Evolutionary conservation across 148 eudicot genomes (phyloP).

Genomic region (Vaccinium myrtillus): DNA sequence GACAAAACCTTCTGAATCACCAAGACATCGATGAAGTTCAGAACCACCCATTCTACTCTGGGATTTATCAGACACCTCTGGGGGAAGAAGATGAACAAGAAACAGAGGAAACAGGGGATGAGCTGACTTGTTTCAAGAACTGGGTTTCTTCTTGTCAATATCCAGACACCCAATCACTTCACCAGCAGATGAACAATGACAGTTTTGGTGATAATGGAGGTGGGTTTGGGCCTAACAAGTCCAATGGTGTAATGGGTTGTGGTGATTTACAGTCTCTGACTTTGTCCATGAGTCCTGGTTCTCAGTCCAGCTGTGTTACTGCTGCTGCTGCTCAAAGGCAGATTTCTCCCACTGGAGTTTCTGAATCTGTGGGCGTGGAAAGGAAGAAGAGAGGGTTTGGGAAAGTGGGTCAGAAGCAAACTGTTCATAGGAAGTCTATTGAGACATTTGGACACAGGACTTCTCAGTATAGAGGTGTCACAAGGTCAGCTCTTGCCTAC

Average conservation of each 20-base stretch:
- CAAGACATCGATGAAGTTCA: constrained; percentile 19
- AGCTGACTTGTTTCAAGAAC: constrained; percentile 32
- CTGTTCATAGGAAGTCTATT: constrained; percentile 88
- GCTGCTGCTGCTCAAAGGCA: constrained; percentile 59
- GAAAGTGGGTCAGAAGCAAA: constrained; percentile 52
- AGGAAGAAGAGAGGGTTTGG: constrained; percentile 62
- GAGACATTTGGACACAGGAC: constrained; percentile 97
- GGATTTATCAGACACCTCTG: constrained; percentile 23
- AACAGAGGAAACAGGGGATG: constrained; percentile 31
- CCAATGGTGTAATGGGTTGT: constrained; percentile 37
- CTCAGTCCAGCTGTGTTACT: constrained; percentile 84
- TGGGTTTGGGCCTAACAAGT: background rate
- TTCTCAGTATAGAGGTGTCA: constrained; percentile 95
- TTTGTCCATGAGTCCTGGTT: constrained; percentile 91
- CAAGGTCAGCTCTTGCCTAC: constrained; percentile 44
- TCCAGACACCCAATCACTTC: background rate
- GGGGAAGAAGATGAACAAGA: constrained; percentile 4
- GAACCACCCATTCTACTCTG: constrained; percentile 27
- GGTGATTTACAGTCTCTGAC: constrained; percentile 68
- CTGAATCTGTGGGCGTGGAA: constrained; percentile 44
- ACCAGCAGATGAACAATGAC: constrained; percentile 10
- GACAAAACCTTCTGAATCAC: constrained; percentile 14
- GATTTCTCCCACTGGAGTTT: constrained; percentile 31
- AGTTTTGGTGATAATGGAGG: constrained; percentile 23
- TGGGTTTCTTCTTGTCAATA: constrained; percentile 55